phyloP scores from a whole-genome alignment of 257 asterid species.

The Scutellaria baicalensis region DNA sequence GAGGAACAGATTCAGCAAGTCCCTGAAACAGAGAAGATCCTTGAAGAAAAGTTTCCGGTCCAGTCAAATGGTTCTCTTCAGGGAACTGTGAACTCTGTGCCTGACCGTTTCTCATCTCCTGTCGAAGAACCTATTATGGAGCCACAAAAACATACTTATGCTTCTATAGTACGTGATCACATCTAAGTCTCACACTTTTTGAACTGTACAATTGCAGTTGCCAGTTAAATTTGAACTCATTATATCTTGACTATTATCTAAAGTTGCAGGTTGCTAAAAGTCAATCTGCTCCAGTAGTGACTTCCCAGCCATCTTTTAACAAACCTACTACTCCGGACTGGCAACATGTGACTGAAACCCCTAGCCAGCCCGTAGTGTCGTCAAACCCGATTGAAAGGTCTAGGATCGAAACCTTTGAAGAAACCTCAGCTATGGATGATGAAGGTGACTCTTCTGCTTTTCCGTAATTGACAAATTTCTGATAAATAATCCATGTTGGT shows the following conservation, averaged over 20 bases:
- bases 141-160: conserved; percentile 92
- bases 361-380: conserved; percentile 39
- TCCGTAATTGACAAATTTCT: background rate
- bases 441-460: conserved; percentile 44
- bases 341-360: conserved; percentile 52
- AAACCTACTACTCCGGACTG: conserved; percentile 54
- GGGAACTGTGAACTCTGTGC: conserved; percentile 45
- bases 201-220: background rate
- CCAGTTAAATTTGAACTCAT: conserved; percentile 7
- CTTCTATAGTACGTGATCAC: conserved; percentile 76
- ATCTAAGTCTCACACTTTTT: conserved; percentile 3
- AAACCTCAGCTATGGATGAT: conserved; percentile 58
- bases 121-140: conserved; percentile 61
- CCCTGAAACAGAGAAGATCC: conserved; percentile 50
- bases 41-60: conserved; percentile 50
- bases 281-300: conserved; percentile 42
- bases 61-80: conserved; percentile 75
- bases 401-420: conserved; percentile 54
- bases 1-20: conserved; percentile 58
- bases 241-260: conserved; percentile 2
- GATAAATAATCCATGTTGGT: background rate
- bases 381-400: conserved; percentile 47
- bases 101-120: conserved; percentile 53
- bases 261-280: conserved; percentile 71
- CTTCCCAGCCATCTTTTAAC: conserved; percentile 30